Evolutionary conservation across 495 filamentous ascomycete genomes (phyloP), one percentile per base, ranked within the genome.

Genomic region (Penicillium manginii): DNA sequence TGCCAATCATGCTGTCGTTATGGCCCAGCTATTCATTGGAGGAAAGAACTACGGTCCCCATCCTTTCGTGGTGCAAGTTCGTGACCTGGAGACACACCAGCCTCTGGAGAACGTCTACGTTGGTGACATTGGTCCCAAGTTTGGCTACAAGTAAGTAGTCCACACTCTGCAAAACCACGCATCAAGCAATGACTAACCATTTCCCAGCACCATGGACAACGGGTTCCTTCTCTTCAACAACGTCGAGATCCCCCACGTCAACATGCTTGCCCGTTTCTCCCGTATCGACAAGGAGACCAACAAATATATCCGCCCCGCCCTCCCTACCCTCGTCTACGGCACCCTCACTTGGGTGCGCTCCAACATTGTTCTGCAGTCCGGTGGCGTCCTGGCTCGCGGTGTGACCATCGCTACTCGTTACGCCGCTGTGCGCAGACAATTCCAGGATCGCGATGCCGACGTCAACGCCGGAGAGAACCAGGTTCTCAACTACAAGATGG

Each of bases 331-430:
- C 22, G 75, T 90, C 21, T 92, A 89, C 65, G 89, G 88, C 23
- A 90, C 87, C 37, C 74, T 91, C 69, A 89, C 87, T 7, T 89
- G 84, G 79, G 84, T 92, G 26, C 86, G 89, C 2, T 83, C 83
- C 31, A 89, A 83, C 45, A 90, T 91, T 50, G 88, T 91, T 17
- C 80, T 87, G 22, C 80, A 86, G 62, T 79, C 85, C 0, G 88
- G 88, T 48, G 79, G 83, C 63, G 80, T 84, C 5, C 76, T 91
- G n/a, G 89, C 89, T 45, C 83, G 86, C 26, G 89, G 87, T 62
- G 87, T 91, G 8, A 91, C 88, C 29, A 91, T 91, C 47, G 88
- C 89, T 1, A 86, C 83, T 26, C 76, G 89, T 17, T 92, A 92
- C 72, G 82, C 81, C 53, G 80, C 87, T 15, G 81, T 90, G 21